Base-by-base conservation (phyloP, 2,329 filamentous ascomycete genomes). In the Colletotrichum zoysiae region DNA sequence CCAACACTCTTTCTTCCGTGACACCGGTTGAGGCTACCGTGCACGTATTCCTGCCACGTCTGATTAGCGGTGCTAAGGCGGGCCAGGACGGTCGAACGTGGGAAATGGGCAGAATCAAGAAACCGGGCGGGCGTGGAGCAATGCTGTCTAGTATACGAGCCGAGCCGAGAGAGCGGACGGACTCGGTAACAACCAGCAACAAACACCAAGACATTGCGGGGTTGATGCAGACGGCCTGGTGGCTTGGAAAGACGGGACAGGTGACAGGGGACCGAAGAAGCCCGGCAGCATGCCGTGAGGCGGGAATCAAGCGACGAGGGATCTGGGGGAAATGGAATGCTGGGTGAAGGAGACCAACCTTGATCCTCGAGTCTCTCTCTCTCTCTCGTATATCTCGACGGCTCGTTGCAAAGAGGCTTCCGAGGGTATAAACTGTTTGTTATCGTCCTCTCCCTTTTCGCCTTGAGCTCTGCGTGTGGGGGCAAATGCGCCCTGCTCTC, bases 101-200 rank as follows among this genome's bases (percentile, higher is more conserved):
- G 77, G 30, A 30, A 78, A 79, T 76, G 78, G 78, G 78, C 78
- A 77, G 77, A 77, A 78, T 76, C 76, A 77, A 78, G 74, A 74
- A 74, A 74, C 20, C 35, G 30, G 30, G 30, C 71, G 60, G 67
- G 65, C 73, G 63, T 53, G 35, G 78, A 80, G 80, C 79, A 9
- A 82, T 82, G 77, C 81, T 77, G 78, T 6, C 20, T 46, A 20
- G 44, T 48, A 76, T 77, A 77, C 78, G 77, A 74, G 74, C 78
- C 76, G 81, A 79, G 79, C 82, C 83, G 76, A 80, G 76, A 76
- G 26, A 77, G 78, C 81, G 78, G 80, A 79, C 81, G 81, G 82
- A 81, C 80, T 82, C 79, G 78, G 76, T 73, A 76, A 74, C 76
- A 75, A 76, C 77, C 77, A 78, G 77, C 77, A 78, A 76, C 78